phyloP scores from a whole-genome alignment of 805 yeast species.

The Zygoascus biomembranicola region DNA sequence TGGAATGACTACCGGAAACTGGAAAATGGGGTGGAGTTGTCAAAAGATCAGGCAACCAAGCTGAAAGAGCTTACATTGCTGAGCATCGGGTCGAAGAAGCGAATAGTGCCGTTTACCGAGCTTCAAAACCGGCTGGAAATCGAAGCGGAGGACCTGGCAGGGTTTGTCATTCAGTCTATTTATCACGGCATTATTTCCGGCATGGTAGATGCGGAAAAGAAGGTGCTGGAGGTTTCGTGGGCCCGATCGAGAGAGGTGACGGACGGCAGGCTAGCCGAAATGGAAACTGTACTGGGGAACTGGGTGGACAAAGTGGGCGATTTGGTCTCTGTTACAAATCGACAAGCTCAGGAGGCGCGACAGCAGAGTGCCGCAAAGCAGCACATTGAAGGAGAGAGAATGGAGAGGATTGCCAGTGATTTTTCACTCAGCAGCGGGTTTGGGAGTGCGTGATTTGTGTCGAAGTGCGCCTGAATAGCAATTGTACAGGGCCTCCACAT shows the following conservation, averaged over 20 bases:
- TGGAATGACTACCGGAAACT: constrained; percentile 10
- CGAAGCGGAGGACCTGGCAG: constrained; percentile 14
- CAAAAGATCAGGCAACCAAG: constrained; percentile 12
- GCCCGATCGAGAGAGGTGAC: constrained; percentile 16
- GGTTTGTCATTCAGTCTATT: constrained; percentile 17
- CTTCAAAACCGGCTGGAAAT: constrained; percentile 12
- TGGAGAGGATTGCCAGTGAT: not conserved
- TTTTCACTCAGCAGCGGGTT: no score
- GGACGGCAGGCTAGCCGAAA: constrained; percentile 9
- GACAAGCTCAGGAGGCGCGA: not conserved
- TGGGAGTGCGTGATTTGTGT: no score
- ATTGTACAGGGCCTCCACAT: no score
- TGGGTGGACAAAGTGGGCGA: constrained; percentile 6
- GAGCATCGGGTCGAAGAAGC: constrained; percentile 9
- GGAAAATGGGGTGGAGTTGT: constrained; percentile 6
- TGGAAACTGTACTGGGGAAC: constrained; percentile 9
- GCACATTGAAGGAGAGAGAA: not conserved
- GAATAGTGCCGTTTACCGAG: constrained; percentile 9
- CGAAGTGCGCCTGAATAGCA: no score
- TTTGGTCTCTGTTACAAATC: constrained; percentile 4
- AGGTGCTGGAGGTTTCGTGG: constrained; percentile 13
- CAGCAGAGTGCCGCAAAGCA: not conserved
- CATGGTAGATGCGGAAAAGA: constrained; percentile 17
- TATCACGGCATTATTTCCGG: constrained; percentile 20
- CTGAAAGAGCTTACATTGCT: constrained; percentile 19